Conservation (phyloP, 345 rosid species). For the Linum lewisii region DNA sequence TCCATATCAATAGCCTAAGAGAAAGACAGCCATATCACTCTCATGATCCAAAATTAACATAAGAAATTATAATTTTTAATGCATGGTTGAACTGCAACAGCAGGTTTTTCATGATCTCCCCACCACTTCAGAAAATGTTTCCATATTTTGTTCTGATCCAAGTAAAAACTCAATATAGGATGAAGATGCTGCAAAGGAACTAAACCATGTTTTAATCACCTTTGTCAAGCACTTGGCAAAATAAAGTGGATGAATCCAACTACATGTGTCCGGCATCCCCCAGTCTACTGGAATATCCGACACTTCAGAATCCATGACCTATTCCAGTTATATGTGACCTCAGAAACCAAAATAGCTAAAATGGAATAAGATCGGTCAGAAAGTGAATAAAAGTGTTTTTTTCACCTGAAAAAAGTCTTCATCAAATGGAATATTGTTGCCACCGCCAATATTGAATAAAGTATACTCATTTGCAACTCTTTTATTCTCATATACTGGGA, state of each 20-base stretch:
- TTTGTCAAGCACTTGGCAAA: conserved; percentile 81
- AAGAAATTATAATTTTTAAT: not conserved
- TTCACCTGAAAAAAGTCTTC: conserved; percentile 72
- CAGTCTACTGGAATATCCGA: conserved; percentile 62
- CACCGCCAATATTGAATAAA: conserved; percentile 32
- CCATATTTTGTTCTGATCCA: conserved; percentile 2
- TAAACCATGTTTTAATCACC: conserved; percentile 36
- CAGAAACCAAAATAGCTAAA: conserved; percentile 5
- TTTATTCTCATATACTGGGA: conserved; percentile 44
- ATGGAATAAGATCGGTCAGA: conserved; percentile 7
- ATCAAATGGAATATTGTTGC: conserved; percentile 42
- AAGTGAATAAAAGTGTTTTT: conserved; percentile 16
- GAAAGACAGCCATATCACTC: conserved; percentile 11
- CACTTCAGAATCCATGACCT: conserved; percentile 65
- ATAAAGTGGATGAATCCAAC: conserved; percentile 66
- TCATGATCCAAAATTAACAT: not conserved
- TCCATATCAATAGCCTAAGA: conserved; percentile 48
- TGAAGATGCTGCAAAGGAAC: no score
- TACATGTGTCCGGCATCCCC: conserved; percentile 80
- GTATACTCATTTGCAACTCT: conserved; percentile 39
- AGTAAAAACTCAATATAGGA: no score
- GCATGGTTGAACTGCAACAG: not conserved
- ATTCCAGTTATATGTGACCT: conserved; percentile 15
- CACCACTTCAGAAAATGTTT: no score
- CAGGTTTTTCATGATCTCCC: no score